These are phyloP conservation scores for Naganishia sp. DNA, from an alignment of 1,284 basidiomycete species.

Conservation along the genomic window DNA sequence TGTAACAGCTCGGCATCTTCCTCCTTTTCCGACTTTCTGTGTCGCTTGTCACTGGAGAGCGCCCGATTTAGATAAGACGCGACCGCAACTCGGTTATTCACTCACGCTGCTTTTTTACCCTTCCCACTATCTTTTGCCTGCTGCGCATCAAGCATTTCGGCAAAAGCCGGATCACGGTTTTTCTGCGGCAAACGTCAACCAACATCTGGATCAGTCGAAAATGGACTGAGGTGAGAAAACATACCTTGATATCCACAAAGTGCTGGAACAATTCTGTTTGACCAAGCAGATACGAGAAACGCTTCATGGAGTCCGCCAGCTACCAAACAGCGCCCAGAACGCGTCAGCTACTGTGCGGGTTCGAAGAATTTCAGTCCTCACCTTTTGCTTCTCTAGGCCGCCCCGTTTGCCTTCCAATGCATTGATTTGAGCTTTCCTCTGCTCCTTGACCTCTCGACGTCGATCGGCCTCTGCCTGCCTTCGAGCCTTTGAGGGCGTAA, in stretches of 20 bases:
- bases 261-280: constrained; percentile 96
- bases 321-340: constrained; percentile 47
- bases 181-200: constrained; percentile 57
- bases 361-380: constrained; percentile 19
- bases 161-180: constrained; percentile 91
- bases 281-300: constrained; percentile 89
- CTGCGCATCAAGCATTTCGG: constrained; percentile 74
- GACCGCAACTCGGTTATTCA: constrained; percentile 33
- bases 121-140: constrained; percentile 66
- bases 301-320: constrained; percentile 91
- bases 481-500: constrained; percentile 28
- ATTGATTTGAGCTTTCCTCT: constrained; percentile 47
- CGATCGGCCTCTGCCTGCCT: constrained; percentile 28
- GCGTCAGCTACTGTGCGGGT: constrained; percentile 9
- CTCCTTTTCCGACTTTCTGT: constrained; percentile 95
- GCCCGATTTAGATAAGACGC: not conserved
- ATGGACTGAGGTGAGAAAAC: constrained; percentile 31
- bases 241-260: constrained; percentile 89
- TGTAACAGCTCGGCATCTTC: constrained; percentile 92
- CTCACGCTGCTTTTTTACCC: constrained; percentile 70
- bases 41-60: constrained; percentile 65
- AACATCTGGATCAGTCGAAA: no score
- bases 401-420: constrained; percentile 47
- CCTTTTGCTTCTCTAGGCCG: constrained; percentile 52
- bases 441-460: constrained; percentile 44